These are phyloP conservation scores for Candida morakotiae DNA, from an alignment of 805 yeast species.

Conservation along the genomic window DNA sequence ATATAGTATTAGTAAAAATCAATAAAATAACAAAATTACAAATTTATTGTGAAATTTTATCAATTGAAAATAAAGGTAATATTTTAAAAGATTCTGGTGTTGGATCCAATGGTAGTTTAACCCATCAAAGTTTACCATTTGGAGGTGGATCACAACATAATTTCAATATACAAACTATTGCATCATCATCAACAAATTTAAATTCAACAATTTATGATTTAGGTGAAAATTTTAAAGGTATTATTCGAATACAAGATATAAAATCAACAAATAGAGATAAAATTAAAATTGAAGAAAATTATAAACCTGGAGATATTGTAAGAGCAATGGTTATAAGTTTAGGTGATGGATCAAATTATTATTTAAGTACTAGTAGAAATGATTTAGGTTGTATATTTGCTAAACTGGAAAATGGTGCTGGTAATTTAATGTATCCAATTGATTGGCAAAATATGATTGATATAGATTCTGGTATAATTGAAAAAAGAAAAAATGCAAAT, in stretches of 20 bases:
- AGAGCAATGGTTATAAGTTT: constrained; percentile 78
- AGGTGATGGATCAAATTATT: constrained; percentile 93
- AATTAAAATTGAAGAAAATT: constrained; percentile 73
- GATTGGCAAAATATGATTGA: constrained; percentile 96
- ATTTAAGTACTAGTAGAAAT: constrained; percentile 82
- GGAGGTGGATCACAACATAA: constrained; percentile 47
- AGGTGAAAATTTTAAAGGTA: constrained; percentile 86
- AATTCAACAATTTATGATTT: constrained; percentile 53
- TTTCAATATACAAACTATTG: constrained; percentile 23
- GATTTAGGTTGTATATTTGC: constrained; percentile 95
- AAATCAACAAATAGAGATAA: constrained; percentile 88
- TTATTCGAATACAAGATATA: constrained; percentile 82
- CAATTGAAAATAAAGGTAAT: constrained; percentile 57
- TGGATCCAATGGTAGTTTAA: constrained; percentile 50
- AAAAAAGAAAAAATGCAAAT: constrained; percentile 87
- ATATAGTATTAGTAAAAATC: constrained; percentile 73
- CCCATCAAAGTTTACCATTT: constrained; percentile 35
- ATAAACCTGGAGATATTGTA: constrained; percentile 88
- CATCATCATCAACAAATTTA: constrained; percentile 31
- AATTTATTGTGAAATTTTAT: constrained; percentile 71
- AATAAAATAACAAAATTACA: constrained; percentile 63
- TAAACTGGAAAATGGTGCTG: constrained; percentile 60
- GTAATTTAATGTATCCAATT: constrained; percentile 76
- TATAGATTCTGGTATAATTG: constrained; percentile 68
- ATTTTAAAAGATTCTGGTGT: constrained; percentile 60